Conservation (phyloP, 2,329 filamentous ascomycete genomes). For the Penicillium polonicum region DNA sequence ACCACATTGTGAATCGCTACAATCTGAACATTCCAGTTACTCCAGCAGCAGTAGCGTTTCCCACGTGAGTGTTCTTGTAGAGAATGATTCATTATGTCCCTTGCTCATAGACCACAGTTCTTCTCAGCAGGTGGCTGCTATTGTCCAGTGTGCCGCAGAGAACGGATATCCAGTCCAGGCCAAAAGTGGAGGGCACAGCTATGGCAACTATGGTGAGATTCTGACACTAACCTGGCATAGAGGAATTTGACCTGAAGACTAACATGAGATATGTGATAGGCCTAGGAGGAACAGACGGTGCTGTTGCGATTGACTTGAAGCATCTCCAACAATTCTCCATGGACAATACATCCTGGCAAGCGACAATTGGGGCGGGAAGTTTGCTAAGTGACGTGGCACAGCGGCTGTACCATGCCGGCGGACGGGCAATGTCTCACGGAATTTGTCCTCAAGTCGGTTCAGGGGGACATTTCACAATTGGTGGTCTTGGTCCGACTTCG, state of each 20-base stretch:
- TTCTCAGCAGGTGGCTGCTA: conserved; percentile 44
- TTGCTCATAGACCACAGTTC: neutral
- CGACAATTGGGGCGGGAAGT: conserved; percentile 38
- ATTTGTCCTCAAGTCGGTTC: conserved; percentile 37
- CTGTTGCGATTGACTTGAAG: conserved; percentile 32
- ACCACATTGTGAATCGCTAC: neutral
- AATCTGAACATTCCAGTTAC: neutral
- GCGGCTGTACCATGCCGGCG: conserved; percentile 28
- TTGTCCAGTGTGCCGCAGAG: conserved; percentile 48
- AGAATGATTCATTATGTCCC: neutral
- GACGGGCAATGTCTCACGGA: conserved; percentile 37
- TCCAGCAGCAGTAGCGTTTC: neutral
- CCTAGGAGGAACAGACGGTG: conserved; percentile 28
- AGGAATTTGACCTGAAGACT: neutral
- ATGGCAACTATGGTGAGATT: conserved; percentile 48
- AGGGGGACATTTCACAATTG: conserved; percentile 40
- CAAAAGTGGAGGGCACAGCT: conserved; percentile 56
- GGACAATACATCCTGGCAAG: conserved; percentile 30
- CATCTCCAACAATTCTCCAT: conserved; percentile 35
- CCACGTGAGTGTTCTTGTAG: neutral
- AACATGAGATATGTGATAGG: neutral
- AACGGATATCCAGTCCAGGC: conserved; percentile 50
- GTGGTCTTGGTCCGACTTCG: conserved; percentile 39
- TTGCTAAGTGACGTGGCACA: conserved; percentile 22
- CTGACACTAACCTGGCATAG: neutral